These are phyloP conservation scores for Xylaria sp. DNA, from an alignment of 2,329 filamentous ascomycete species.

Conservation along the genomic window DNA sequence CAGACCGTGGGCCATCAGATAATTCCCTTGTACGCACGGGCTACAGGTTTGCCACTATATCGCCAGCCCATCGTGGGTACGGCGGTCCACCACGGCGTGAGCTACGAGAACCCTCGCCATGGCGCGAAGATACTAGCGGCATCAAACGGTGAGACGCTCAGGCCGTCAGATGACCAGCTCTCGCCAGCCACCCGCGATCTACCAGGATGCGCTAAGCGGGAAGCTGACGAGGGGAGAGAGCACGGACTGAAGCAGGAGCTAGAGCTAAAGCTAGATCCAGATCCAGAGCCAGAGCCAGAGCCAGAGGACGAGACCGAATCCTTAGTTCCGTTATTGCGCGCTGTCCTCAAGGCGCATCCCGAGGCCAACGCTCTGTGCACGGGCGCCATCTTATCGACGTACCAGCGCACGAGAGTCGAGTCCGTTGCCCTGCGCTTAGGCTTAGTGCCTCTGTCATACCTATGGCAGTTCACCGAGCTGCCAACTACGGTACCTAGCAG, in stretches of 20 bases:
- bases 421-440: constrained; percentile 87
- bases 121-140: constrained; percentile 17
- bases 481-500: constrained; percentile 18
- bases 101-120: constrained; percentile 64
- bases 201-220: constrained; percentile 9
- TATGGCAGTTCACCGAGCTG: constrained; percentile 90
- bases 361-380: constrained; percentile 87
- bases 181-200: constrained; percentile 16
- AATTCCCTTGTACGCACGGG: constrained; percentile 83
- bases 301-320: constrained; percentile 85
- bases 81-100: constrained; percentile 75
- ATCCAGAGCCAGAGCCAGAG: constrained; percentile 42
- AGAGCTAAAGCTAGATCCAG: constrained; percentile 42
- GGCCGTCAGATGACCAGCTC: constrained; percentile 13
- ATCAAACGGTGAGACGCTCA: constrained; percentile 14
- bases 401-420: constrained; percentile 96
- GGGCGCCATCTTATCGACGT: constrained; percentile 92
- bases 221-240: constrained; percentile 37
- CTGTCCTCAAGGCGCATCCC: constrained; percentile 75
- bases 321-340: constrained; percentile 77
- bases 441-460: constrained; percentile 81
- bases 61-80: constrained; percentile 78
- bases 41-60: constrained; percentile 85
- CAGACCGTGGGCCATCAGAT: constrained; percentile 93
- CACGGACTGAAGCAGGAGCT: constrained; percentile 36